These are phyloP conservation scores for Fallopia convolvulus DNA, from an alignment of 148 eudicot species.

Conservation along the genomic window DNA sequence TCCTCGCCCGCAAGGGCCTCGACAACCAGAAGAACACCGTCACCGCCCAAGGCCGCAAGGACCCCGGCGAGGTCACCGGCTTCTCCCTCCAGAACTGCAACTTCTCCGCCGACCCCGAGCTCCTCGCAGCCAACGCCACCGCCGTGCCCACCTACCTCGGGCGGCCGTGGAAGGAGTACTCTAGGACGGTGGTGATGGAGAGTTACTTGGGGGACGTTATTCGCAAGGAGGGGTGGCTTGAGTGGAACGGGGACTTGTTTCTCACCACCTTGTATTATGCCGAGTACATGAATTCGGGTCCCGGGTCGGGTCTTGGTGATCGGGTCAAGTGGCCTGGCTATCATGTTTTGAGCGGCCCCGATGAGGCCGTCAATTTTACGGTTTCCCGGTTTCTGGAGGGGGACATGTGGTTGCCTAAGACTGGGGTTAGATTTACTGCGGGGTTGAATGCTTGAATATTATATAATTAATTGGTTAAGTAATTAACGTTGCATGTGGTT, in stretches of 20 bases:
- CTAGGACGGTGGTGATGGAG: slow-evolving; percentile 49
- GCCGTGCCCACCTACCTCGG: slow-evolving; percentile 41
- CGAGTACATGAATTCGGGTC: slow-evolving; percentile 48
- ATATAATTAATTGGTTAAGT: neutral
- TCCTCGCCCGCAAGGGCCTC: slow-evolving; percentile 25
- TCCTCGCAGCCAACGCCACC: slow-evolving; percentile 19
- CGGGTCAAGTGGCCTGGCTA: slow-evolving; percentile 60
- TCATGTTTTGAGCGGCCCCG: slow-evolving; percentile 26
- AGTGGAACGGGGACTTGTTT: slow-evolving; percentile 40
- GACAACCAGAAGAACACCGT: slow-evolving; percentile 26
- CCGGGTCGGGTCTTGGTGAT: slow-evolving; percentile 27
- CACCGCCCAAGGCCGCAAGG: slow-evolving; percentile 29
- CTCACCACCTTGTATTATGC: slow-evolving; percentile 42
- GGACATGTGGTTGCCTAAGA: slow-evolving; percentile 40
- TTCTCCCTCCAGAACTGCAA: slow-evolving; percentile 40
- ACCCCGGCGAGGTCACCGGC: slow-evolving; percentile 33
- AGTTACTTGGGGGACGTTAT: slow-evolving; percentile 29
- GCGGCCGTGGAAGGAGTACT: slow-evolving; percentile 55
- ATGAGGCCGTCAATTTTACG: slow-evolving; percentile 33
- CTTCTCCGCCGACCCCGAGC: slow-evolving; percentile 34
- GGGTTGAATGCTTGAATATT: slow-evolving; percentile 16
- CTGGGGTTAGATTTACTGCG: slow-evolving; percentile 32
- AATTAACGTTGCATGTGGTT: no score
- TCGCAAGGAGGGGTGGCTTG: slow-evolving; percentile 43
- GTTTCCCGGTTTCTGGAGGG: slow-evolving; percentile 40